Percentiles rank a stretch among this genome's conserved stretches.
phyloP scores from a whole-genome alignment of 23 red algal species.

The Porphyridium purpureum region DNA sequence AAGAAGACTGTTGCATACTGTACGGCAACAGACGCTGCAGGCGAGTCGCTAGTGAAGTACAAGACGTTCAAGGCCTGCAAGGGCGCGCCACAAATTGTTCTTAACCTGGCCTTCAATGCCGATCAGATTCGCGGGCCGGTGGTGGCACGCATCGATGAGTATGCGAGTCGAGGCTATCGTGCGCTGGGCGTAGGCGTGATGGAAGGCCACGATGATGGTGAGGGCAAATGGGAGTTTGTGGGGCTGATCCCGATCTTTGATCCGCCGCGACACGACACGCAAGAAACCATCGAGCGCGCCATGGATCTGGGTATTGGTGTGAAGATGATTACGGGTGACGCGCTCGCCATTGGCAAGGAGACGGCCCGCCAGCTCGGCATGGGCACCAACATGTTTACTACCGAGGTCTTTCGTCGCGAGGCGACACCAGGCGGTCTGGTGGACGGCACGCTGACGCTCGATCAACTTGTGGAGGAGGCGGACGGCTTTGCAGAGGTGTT shows the following conservation, averaged over 20 bases:
- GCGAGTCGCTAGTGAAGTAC: constrained; percentile 15
- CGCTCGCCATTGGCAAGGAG: constrained; percentile 30
- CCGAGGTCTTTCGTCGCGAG: constrained; percentile 13
- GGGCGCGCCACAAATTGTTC: constrained; percentile 33
- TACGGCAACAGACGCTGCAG: too few relatives aligned
- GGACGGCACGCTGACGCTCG: constrained; percentile 6
- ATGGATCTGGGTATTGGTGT: constrained; percentile 21
- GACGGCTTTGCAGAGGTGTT: constrained; percentile 38
- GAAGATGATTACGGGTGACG: constrained; percentile 42
- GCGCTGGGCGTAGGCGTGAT: constrained; percentile 24
- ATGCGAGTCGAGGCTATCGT: constrained; percentile 21
- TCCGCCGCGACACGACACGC: constrained; percentile 25
- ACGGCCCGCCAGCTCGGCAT: constrained; percentile 28
- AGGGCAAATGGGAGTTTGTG: constrained; percentile 7
- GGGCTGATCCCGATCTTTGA: constrained; percentile 32
- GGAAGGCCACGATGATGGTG: constrained; percentile 13
- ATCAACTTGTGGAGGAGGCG: constrained; percentile 12
- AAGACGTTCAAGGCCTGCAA: constrained; percentile 16
- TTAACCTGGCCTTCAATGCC: constrained; percentile 11
- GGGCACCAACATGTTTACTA: constrained; percentile 28
- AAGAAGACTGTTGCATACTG: constrained; percentile 21
- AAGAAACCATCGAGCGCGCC: constrained; percentile 28
- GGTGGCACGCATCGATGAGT: constrained; percentile 8
- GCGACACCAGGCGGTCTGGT: constrained; percentile 5
- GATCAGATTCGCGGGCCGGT: constrained; percentile 14